Conservation (phyloP, 768 basidiomycete species). For the Kwoniella europaea region DNA sequence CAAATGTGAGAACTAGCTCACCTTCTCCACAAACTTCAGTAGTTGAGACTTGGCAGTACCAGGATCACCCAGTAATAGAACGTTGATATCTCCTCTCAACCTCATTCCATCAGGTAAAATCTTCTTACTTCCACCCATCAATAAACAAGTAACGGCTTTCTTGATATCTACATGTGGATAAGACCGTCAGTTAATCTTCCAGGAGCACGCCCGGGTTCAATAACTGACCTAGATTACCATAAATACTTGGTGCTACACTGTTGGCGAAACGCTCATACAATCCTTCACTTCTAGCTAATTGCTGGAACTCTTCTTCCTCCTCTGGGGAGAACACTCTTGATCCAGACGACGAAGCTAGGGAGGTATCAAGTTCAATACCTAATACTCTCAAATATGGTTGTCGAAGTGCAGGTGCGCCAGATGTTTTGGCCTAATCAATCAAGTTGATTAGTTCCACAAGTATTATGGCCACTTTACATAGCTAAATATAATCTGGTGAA, state of each 20-base stretch:
- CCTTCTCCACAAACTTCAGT: conserved; percentile 98
- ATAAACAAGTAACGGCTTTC: conserved; percentile 92
- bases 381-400: conserved; percentile 92
- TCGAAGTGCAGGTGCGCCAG: conserved; percentile 84
- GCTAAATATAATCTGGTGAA: not conserved
- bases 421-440: conserved; percentile 57
- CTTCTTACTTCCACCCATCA: conserved; percentile 97
- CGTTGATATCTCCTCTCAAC: conserved; percentile 95
- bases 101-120: conserved; percentile 96
- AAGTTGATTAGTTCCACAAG: not conserved
- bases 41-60: conserved; percentile 98
- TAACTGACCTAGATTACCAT: conserved; percentile 82
- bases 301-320: conserved; percentile 94
- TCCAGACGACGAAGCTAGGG: conserved; percentile 73
- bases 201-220: not conserved
- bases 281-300: conserved; percentile 83
- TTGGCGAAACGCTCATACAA: conserved; percentile 93
- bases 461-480: not conserved
- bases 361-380: conserved; percentile 86
- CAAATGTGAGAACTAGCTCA: conserved; percentile 42
- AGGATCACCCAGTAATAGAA: conserved; percentile 92
- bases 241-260: conserved; percentile 97
- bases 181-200: not conserved
- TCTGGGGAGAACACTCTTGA: conserved; percentile 80
- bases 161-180: conserved; percentile 76